Base-by-base conservation (phyloP, 768 basidiomycete genomes). In the Pholiota molesta region DNA sequence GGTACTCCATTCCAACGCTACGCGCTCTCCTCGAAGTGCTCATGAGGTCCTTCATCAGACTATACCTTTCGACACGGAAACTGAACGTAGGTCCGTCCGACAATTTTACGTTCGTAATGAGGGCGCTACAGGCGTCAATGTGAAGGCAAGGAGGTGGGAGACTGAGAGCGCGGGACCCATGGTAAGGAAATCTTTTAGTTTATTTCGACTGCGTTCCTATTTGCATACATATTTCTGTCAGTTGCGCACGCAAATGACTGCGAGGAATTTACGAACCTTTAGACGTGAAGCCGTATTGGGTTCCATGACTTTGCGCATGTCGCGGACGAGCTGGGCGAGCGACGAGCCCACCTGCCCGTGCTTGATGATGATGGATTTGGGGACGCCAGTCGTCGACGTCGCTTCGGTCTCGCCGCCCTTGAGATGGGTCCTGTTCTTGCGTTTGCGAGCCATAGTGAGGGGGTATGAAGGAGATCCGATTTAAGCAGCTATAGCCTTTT, bases 321-420 rank as follows among this genome's bases (percentile, higher is more conserved):
- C 97, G 59, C 92, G 85, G 19, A 98, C 96, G 39, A 99, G 89
- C 71, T 95, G 93, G 5, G 88, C 77, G 59, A 98, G 79, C 8
- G 94, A 94, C 53, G 84, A 81, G 19, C 97, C 97, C 31, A 99
- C 95, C 60, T 89, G 87, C 42, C 97, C 97, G 77, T 96, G 94
- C 74, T 96, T 97, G 72, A 99, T 92, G 62, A 99, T 92, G 71
- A 99, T 99, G 0, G 95, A 95, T 78, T 92, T 97, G 4, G 97
- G 97, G 0, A 77, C 77, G 61, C 74, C 78, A 1, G 75, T 71
- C 23, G 62, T 61, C 28, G 72, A 70, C 11, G 61, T 52, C 26
- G 75, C 62, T 17, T 77, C 75, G 13, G 74, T 72, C 1, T 74
- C 73, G 44, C 77, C 75, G 13, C 82, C 85, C 68, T 92, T 94